Evolutionary conservation across 2,329 filamentous ascomycete genomes (phyloP), one percentile per base, ranked within the genome.

Genomic region (Neonectria coccinea): DNA sequence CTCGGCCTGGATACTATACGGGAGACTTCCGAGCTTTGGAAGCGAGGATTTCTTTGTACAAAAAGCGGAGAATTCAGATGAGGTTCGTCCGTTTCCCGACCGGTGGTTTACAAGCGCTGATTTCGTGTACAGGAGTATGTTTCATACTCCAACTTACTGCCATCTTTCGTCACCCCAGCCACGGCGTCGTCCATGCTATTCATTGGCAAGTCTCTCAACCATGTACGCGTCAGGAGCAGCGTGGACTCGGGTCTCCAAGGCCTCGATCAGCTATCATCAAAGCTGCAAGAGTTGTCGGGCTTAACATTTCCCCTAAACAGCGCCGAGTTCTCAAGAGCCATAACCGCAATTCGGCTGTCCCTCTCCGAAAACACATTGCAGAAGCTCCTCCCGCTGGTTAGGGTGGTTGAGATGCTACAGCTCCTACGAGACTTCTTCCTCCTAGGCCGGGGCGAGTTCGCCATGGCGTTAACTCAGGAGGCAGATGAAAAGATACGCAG

Each of bases 1-100:
- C 11, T 92, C 93, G 4, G 92, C 92, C 27, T 99, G 95, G 95
- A 85, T 98, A 9, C 80, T 98, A 14, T 97, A 97, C 77, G 96
- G 96, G 5, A 89, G 91, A 55, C 80, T 97, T 62, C 94, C 95
- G 0, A 86, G 85, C 14, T 90, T 92, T 75, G 93, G 93, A 3
- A 86, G 85, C 5, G 85, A 87, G n/a, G 95, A 98, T 78, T 98
- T 98, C 76, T 97, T 97, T 76, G 88, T 98, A 33, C 86, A 86
- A 74, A 84, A 78, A 68, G 75, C 81, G 9, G 76, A 80, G 12
- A 78, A 82, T 11, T 77, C 77, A 20, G 77, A 81, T 25, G 80
- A 83, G 71, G 82, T 81, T 62, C 71, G 79, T 63, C 9, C n/a
- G 22, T 11, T 10, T 39, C 16, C 20, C 5, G 29, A 45, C 29